Evolutionary conservation across 192 early-diverging fungal genomes (phyloP), one percentile per base, ranked within the genome.

Genomic region (Diversispora eburnea): DNA sequence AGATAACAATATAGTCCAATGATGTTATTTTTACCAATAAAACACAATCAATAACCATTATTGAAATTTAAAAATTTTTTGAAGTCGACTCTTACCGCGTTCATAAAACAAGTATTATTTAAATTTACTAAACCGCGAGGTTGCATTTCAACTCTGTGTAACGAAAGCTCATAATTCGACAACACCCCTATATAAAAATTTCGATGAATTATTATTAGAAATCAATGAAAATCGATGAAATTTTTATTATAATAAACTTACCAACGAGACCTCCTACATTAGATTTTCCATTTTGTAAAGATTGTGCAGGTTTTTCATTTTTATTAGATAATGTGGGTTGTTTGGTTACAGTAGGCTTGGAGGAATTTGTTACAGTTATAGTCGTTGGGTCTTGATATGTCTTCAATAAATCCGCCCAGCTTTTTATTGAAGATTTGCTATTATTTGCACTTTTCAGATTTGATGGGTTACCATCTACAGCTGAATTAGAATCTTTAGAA

Each of bases 61-160:
- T 13, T n/a, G 3, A 41, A 33, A 19, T 22, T 12, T 65, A 15
- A 47, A 64, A 64, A n/a, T n/a, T n/a, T 33, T 12, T 4, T 64
- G 7, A 43, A 33, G 25, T 33, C 25, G 25, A 33, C 9, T 76
- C 79, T 45, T 85, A 97, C 92, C 51, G 91, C 93, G 77, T 98
- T 99, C 92, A 98, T 94, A 77, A 95, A 99, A 82, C 98, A 99
- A 84, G 91, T 96, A 81, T 99, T 99, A 43, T 96, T 97, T 61
- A 87, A 92, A 79, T 99, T 99, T 64, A 96, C 88, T 49, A 99
- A 85, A 3, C 98, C 98, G 41, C 97, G 89, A 13, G 97, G 96
- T 70, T 51, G 22, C 17, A 68, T 65, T 1, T 6, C 17, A 46
- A 12, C 45, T 46, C 43, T 20, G 20, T 65, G 15, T 19, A 65